phyloP scores from a whole-genome alignment of 1,139 yeast species.

The Geotrichum siamense region DNA sequence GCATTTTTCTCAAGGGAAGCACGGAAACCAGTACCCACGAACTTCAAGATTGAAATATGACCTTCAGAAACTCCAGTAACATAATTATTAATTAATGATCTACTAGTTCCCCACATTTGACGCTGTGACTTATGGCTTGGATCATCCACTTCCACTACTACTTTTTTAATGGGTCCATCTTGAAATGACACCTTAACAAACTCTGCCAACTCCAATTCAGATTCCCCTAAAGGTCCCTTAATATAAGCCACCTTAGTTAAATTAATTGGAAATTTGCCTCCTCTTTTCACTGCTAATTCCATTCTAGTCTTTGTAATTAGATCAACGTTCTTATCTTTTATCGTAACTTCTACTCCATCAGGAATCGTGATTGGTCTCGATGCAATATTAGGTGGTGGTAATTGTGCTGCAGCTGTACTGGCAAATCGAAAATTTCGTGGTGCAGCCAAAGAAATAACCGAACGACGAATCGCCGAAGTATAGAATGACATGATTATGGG shows the following conservation, averaged over 20 bases:
- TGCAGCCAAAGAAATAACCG: no score
- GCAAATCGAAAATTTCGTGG: not conserved
- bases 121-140: conserved; percentile 60
- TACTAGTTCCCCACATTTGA: conserved; percentile 92
- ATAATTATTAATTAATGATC: conserved; percentile 71
- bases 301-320: conserved; percentile 41
- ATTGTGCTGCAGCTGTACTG: not conserved
- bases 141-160: conserved; percentile 52
- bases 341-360: conserved; percentile 41
- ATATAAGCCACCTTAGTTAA: conserved; percentile 60
- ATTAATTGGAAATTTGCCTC: conserved; percentile 49
- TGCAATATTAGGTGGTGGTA: conserved; percentile 47
- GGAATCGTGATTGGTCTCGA: conserved; percentile 53
- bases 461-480: no score
- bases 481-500: no score
- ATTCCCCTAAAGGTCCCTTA: conserved; percentile 72
- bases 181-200: conserved; percentile 45
- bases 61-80: conserved; percentile 89
- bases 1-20: conserved; percentile 54
- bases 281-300: conserved; percentile 36
- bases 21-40: conserved; percentile 97
- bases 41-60: conserved; percentile 75
- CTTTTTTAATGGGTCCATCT: conserved; percentile 29
- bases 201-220: conserved; percentile 61
- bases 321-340: conserved; percentile 40